Conservation (phyloP, 768 basidiomycete genomes). For the Panaeolus papilionaceus region DNA sequence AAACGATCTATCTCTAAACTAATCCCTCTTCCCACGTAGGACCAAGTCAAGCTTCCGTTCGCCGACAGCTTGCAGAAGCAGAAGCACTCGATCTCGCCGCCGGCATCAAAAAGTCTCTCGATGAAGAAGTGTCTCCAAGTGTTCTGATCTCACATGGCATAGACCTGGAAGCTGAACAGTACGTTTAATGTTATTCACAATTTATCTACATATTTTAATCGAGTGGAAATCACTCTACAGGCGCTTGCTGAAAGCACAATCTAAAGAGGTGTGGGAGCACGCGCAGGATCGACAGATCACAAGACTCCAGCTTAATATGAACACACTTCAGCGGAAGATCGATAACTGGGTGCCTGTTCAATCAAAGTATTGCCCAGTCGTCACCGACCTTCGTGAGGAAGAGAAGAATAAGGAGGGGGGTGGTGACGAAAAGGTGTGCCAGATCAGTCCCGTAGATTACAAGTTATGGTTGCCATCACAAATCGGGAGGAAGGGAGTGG, state of each 20-base stretch:
- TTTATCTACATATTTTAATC: too few relatives aligned
- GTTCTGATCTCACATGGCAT: conserved; percentile 25
- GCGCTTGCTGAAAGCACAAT: conserved; percentile 6
- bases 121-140: conserved; percentile 23
- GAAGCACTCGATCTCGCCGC: conserved; percentile 16
- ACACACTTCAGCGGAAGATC: conserved; percentile 27
- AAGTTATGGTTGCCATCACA: conserved; percentile 33
- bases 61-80: conserved; percentile 18
- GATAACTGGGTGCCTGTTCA: conserved; percentile 24
- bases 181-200: too few relatives aligned
- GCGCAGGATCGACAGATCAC: conserved; percentile 23
- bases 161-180: conserved; percentile 30
- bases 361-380: conserved; percentile 22
- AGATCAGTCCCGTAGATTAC: neutral
- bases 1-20: neutral
- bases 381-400: conserved; percentile 6
- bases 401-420: neutral
- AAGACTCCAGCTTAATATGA: conserved; percentile 18
- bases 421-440: neutral
- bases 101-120: conserved; percentile 17
- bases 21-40: too few relatives aligned
- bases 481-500: conserved; percentile 10
- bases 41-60: conserved; percentile 19
- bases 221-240: too few relatives aligned
- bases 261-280: conserved; percentile 22